These are phyloP conservation scores for Artemisia annua DNA, from an alignment of 129 eudicot species.

Conservation along the genomic window DNA sequence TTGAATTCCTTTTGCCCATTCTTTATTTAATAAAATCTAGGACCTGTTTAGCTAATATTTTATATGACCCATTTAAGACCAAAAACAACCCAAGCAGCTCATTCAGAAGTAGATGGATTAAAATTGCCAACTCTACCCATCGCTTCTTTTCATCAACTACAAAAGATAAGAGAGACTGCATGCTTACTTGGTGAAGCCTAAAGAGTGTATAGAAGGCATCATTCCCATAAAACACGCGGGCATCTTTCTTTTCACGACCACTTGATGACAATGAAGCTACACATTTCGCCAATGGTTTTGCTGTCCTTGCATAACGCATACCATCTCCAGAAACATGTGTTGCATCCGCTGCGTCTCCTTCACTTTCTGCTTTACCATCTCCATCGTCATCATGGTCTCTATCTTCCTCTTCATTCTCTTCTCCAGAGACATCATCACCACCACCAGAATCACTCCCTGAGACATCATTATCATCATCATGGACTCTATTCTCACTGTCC, in stretches of 20 bases:
- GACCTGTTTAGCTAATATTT: no score
- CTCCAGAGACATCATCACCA: slow-evolving; percentile 78
- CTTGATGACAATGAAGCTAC: slow-evolving; percentile 45
- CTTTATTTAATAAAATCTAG: no score
- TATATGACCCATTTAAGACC: slow-evolving; percentile 5
- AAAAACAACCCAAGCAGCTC: not conserved
- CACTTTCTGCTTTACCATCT: slow-evolving; percentile 83
- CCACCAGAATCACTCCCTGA: slow-evolving; percentile 91
- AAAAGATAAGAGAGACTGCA: not conserved
- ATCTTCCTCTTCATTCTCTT: slow-evolving; percentile 82
- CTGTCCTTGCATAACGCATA: slow-evolving; percentile 40
- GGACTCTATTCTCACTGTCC: slow-evolving; percentile 31
- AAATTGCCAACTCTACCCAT: not conserved
- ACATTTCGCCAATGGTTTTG: slow-evolving; percentile 77
- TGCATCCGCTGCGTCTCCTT: slow-evolving; percentile 76
- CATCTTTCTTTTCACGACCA: slow-evolving; percentile 43
- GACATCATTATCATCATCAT: slow-evolving; percentile 68
- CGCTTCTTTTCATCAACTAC: not conserved
- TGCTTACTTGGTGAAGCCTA: slow-evolving; percentile 90
- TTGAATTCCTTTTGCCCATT: no score
- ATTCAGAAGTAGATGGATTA: not conserved
- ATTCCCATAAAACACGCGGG: slow-evolving; percentile 77
- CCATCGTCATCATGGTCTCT: slow-evolving; percentile 68
- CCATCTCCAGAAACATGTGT: slow-evolving; percentile 54
- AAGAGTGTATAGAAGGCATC: slow-evolving; percentile 81